Conservation (phyloP, 2,329 filamentous ascomycete genomes). For the Pseudogymnoascus sp. region DNA sequence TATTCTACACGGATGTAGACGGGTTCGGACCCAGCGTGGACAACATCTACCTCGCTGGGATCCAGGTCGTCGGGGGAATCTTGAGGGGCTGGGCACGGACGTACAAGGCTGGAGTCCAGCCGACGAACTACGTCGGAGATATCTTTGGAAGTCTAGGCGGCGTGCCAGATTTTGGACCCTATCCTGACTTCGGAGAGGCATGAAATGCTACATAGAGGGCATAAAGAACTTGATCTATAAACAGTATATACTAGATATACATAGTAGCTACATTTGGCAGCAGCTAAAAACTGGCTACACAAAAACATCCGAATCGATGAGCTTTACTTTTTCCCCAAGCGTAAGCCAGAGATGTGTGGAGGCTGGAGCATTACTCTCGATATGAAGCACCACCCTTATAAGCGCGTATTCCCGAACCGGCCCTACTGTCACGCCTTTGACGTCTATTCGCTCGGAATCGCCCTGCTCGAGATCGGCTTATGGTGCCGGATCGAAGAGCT, state of each 20-base stretch:
- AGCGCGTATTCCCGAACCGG: conserved; percentile 21
- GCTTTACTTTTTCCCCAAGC: no score
- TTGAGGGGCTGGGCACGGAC: conserved; percentile 51
- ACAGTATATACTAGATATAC: background rate
- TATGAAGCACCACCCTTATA: conserved; percentile 31
- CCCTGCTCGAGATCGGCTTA: conserved; percentile 41
- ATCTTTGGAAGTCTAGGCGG: conserved; percentile 64
- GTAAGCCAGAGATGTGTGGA: no score
- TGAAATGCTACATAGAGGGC: background rate
- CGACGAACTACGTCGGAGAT: conserved; percentile 62
- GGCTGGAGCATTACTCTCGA: no score
- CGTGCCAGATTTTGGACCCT: conserved; percentile 54
- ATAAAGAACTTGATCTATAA: background rate
- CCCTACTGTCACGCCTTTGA: conserved; percentile 31
- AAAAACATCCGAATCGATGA: no score
- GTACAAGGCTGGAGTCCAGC: conserved; percentile 48
- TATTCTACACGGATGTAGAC: conserved; percentile 53
- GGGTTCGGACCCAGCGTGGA: conserved; percentile 54
- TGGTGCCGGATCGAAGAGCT: conserved; percentile 29
- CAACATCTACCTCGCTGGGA: conserved; percentile 60
- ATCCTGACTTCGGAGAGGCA: conserved; percentile 4
- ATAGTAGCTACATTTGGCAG: background rate
- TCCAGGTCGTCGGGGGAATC: conserved; percentile 58
- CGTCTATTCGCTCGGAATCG: conserved; percentile 38
- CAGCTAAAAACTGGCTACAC: background rate